Percentiles rank a stretch among this genome's conserved stretches.
Evolutionary conservation across 768 basidiomycete genomes (phyloP).

Genomic region (Russula foetens): DNA sequence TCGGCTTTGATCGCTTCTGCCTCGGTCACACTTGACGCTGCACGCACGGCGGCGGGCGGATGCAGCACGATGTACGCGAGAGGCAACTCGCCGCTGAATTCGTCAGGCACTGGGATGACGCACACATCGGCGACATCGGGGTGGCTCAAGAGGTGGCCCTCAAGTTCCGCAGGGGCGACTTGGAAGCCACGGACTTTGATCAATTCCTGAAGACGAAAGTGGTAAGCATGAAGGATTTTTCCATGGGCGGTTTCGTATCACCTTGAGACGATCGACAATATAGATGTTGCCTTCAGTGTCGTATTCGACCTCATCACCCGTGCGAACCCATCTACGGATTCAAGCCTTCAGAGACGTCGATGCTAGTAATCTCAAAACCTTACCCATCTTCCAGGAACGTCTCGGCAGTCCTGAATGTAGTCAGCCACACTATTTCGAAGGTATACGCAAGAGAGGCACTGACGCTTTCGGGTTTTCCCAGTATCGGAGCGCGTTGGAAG

Average conservation of each 20-base stretch:
- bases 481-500: conserved; percentile 36
- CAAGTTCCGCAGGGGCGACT: conserved; percentile 66
- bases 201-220: conserved; percentile 37
- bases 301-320: conserved; percentile 57
- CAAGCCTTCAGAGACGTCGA: neutral
- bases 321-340: conserved; percentile 51
- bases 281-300: conserved; percentile 47
- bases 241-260: neutral
- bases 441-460: conserved; percentile 22
- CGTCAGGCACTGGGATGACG: conserved; percentile 60
- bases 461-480: conserved; percentile 52
- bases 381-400: conserved; percentile 57
- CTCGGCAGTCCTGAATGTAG: conserved; percentile 45
- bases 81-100: conserved; percentile 66
- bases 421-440: neutral
- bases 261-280: conserved; percentile 57
- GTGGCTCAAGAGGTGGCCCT: conserved; percentile 54
- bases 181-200: conserved; percentile 66
- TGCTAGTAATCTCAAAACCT: conserved; percentile 9
- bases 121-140: conserved; percentile 52
- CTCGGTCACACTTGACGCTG: neutral
- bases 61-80: conserved; percentile 57
- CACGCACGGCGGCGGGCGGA: conserved; percentile 8
- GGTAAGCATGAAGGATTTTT: conserved; percentile 19
- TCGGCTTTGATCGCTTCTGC: conserved; percentile 13